Conservation (phyloP, 2,329 filamentous ascomycete genomes). For the Penicillium sclerotiorum region DNA sequence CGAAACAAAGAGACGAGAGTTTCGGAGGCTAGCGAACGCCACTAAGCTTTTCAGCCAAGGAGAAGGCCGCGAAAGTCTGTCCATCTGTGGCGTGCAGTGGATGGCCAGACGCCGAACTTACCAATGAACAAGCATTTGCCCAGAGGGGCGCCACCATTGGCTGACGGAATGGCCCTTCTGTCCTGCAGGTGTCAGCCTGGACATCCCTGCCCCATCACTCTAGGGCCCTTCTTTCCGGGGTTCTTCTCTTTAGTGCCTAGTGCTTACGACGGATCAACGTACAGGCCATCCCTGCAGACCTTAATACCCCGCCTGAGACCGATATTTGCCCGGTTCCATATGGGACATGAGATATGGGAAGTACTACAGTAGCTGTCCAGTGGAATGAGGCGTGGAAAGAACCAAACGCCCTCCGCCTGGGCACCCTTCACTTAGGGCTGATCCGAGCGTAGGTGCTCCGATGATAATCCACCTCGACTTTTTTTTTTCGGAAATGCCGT, state of each 20-base stretch:
- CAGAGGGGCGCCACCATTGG: slow-evolving; percentile 6
- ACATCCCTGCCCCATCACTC: not conserved
- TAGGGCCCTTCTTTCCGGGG: not conserved
- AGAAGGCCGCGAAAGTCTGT: slow-evolving; percentile 11
- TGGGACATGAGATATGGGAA: not conserved
- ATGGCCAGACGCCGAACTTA: slow-evolving; percentile 4
- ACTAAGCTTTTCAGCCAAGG: slow-evolving; percentile 16
- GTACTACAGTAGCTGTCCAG: too few relatives aligned
- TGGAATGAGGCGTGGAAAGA: too few relatives aligned
- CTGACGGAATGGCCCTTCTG: not conserved
- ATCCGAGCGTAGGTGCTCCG: not conserved
- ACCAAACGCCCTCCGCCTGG: too few relatives aligned
- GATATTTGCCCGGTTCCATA: slow-evolving; percentile 12
- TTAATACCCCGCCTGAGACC: slow-evolving; percentile 10
- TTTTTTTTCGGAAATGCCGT: not conserved
- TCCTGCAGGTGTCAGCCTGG: not conserved
- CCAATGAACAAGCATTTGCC: slow-evolving; percentile 13
- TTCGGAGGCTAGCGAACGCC: slow-evolving; percentile 15
- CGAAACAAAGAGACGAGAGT: slow-evolving; percentile 6
- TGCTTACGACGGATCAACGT: slow-evolving; percentile 15
- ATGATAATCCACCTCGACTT: too few relatives aligned
- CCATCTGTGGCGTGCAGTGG: slow-evolving; percentile 9
- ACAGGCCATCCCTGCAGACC: slow-evolving; percentile 1
- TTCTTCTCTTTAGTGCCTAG: slow-evolving; percentile 9
- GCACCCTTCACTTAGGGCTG: not conserved